phyloP scores from a whole-genome alignment of 768 basidiomycete species.

The Flagelloscypha sp. region DNA sequence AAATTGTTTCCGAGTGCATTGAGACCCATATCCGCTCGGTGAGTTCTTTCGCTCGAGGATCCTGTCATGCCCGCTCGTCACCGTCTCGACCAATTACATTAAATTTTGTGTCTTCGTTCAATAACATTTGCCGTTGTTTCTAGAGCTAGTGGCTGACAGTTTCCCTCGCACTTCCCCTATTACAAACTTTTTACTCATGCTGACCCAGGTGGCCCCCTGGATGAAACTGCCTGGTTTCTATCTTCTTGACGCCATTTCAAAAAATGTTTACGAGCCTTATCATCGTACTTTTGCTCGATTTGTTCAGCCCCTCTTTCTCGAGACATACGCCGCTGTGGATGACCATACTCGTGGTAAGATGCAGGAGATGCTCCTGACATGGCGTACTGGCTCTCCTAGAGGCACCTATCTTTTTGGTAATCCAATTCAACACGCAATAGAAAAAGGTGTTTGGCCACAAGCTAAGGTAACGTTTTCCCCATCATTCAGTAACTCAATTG shows the following conservation, averaged over 20 bases:
- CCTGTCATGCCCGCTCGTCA: conserved; percentile 1
- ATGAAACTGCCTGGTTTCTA: conserved; percentile 94
- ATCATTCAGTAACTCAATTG: too few relatives aligned
- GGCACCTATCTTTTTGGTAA: conserved; percentile 81
- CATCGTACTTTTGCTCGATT: conserved; percentile 76
- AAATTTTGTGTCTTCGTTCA: too few relatives aligned
- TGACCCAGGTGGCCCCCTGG: conserved; percentile 69
- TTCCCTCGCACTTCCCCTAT: conserved; percentile 18
- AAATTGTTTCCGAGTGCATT: conserved; percentile 73
- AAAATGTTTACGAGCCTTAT: conserved; percentile 93
- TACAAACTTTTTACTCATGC: conserved; percentile 14
- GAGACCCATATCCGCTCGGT: conserved; percentile 83
- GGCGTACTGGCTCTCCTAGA: conserved; percentile 79
- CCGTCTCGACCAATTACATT: too few relatives aligned
- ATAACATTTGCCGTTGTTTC: too few relatives aligned
- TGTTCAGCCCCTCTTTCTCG: conserved; percentile 77
- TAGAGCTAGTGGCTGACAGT: conserved; percentile 15
- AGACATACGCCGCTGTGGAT: conserved; percentile 84
- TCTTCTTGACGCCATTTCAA: conserved; percentile 92
- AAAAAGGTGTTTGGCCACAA: conserved; percentile 81
- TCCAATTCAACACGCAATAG: conserved; percentile 73
- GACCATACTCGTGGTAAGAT: conserved; percentile 82
- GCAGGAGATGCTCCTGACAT: conserved; percentile 96
- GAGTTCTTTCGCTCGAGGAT: conserved; percentile 50
- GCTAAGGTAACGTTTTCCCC: too few relatives aligned